These are phyloP conservation scores for Protomyces inouyei DNA, from an alignment of 1,139 yeast species.

Conservation along the genomic window DNA sequence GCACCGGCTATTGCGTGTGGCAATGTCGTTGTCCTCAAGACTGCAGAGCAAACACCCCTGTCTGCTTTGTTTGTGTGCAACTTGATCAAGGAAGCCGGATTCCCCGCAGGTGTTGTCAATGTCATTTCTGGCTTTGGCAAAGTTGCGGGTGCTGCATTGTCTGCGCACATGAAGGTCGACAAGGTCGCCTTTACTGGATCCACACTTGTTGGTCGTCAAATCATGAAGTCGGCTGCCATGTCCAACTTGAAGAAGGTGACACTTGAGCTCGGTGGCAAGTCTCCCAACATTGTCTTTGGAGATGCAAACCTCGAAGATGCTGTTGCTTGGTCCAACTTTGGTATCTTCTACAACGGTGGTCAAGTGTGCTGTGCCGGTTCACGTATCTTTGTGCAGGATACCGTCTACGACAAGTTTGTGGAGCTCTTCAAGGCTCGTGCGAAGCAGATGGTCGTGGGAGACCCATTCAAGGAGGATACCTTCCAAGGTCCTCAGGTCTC, in stretches of 20 bases:
- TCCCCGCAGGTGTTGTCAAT: constrained; percentile 77
- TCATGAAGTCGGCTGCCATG: constrained; percentile 66
- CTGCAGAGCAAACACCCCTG: constrained; percentile 80
- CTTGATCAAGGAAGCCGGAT: constrained; percentile 61
- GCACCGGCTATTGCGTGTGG: constrained; percentile 82
- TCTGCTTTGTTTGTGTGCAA: constrained; percentile 64
- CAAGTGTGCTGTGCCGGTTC: constrained; percentile 89
- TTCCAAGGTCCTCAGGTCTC: constrained; percentile 88
- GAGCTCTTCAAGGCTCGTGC: constrained; percentile 53
- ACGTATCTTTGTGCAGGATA: constrained; percentile 71
- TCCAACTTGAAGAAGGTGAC: constrained; percentile 73
- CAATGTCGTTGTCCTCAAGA: constrained; percentile 71
- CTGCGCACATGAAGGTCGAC: constrained; percentile 62
- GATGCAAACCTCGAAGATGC: constrained; percentile 67
- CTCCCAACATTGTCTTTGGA: constrained; percentile 71
- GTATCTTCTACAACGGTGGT: constrained; percentile 77
- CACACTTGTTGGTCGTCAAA: constrained; percentile 71
- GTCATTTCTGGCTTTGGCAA: constrained; percentile 73
- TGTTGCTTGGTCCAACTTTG: constrained; percentile 54
- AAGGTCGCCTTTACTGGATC: constrained; percentile 86
- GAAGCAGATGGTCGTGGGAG: constrained; percentile 51
- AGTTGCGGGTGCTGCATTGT: constrained; percentile 69
- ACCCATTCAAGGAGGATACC: constrained; percentile 66
- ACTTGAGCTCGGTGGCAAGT: constrained; percentile 81
- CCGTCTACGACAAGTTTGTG: constrained; percentile 62